Base-by-base conservation (phyloP, 345 rosid genomes). In the Carallia pectinifolia region DNA sequence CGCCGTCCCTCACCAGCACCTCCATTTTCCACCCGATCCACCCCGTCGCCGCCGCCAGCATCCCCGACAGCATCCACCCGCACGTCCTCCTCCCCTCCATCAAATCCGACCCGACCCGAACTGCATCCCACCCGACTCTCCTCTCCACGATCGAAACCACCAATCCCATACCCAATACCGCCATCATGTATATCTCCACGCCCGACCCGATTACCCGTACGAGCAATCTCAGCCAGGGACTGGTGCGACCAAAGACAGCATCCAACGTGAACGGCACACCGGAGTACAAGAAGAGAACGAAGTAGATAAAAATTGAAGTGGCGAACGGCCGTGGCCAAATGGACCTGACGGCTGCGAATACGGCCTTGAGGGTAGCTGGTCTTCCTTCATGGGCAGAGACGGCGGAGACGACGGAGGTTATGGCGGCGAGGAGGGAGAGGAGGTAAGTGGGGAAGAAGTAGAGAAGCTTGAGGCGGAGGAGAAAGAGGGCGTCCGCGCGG, bases 141-240 rank as follows among this genome's bases (percentile, higher is more conserved):
- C 72, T 84, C 82, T 93, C 98, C 67, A 82, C 13, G 5, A 85
- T 80, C 52, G 97, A 87, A 48, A 81, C 91, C 59, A 86, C 91
- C 56, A 93, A 67, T 0, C 81, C 90, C 73, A 88, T 39, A 23
- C 89, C 88, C 66, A 84, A 38, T 44, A 87, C 86, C 15, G 86
- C 87, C 86, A 86, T 87, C 16, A 93, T 15, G 76, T 88, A 85
- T 13, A 89, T 66, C 79, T 89, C 92, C 17, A 85, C 0, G 30
- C 72, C 77, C 7, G 68, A 70, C 39, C 83, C 86, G 17, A 76
- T 0, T 0, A 67, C 56, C 77, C 72, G 70, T 12, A 86, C 54
- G 16, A 73, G 30, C 53, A 85, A 53, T 17, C 75, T 76, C 38
- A 69, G 48, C 9, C 74, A 53, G 7, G 76, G 73, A 33, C 6